phyloP scores from a whole-genome alignment of 345 rosid genomes.

The Alliaria petiolata region DNA sequence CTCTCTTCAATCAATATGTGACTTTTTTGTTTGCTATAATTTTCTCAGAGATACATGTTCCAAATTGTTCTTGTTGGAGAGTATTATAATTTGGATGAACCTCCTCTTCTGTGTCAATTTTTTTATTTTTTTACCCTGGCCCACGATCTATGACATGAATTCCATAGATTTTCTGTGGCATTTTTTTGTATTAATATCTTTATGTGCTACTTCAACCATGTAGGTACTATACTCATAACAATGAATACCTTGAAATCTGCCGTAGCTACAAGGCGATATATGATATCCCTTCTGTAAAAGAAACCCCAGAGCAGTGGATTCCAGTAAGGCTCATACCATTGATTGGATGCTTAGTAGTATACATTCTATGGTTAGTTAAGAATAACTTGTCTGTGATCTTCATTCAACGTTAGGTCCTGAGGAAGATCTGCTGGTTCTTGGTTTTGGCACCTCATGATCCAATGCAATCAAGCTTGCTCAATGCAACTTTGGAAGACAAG shows the following conservation, averaged over 20 bases:
- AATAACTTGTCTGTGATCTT: background rate
- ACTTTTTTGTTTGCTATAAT: background rate
- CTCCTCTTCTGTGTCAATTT: background rate
- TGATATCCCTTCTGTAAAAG: slow-evolving; percentile 84
- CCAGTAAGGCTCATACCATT: slow-evolving; percentile 48
- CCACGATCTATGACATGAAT: background rate
- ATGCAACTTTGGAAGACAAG: slow-evolving; percentile 79
- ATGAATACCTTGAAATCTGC: slow-evolving; percentile 89
- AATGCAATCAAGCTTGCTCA: slow-evolving; percentile 91
- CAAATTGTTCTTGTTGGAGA: background rate
- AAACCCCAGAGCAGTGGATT: slow-evolving; percentile 67
- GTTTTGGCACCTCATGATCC: slow-evolving; percentile 86
- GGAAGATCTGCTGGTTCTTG: slow-evolving; percentile 91
- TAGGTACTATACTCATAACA: slow-evolving; percentile 84
- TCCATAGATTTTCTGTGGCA: background rate
- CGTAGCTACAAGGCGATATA: slow-evolving; percentile 96
- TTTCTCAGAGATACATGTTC: background rate
- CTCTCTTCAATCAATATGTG: background rate
- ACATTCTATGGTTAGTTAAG: background rate
- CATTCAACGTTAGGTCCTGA: slow-evolving; percentile 43
- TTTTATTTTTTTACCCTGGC: background rate
- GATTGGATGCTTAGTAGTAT: background rate
- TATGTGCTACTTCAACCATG: slow-evolving; percentile 10
- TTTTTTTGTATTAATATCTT: background rate
- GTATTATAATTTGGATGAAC: background rate